Conservation (phyloP, 768 basidiomycete species). For the Rhizopogon vesiculosus region DNA sequence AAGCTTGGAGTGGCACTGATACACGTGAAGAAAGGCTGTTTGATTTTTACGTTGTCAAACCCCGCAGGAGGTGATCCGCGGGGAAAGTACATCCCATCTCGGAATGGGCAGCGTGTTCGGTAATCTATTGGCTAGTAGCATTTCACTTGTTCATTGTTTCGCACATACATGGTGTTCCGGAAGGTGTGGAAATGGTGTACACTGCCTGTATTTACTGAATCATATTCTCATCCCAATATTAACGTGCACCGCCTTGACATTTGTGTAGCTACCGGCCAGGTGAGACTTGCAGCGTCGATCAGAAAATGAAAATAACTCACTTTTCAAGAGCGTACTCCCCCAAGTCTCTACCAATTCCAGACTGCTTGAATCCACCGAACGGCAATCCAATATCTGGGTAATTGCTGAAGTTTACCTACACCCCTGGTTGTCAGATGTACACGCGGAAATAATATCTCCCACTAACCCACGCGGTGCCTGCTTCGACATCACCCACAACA, state of each 20-base stretch:
- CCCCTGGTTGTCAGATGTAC: constrained; percentile 29
- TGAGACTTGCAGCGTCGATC: constrained; percentile 45
- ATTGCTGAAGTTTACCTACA: constrained; percentile 61
- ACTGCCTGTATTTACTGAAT: constrained; percentile 1
- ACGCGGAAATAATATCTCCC: not conserved
- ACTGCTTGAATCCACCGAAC: constrained; percentile 85
- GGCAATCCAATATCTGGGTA: constrained; percentile 41
- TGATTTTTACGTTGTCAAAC: not conserved
- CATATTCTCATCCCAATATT: constrained; percentile 36
- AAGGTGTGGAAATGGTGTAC: not conserved
- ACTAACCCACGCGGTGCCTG: constrained; percentile 74
- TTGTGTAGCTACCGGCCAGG: constrained; percentile 38
- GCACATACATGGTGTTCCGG: not conserved
- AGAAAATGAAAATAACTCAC: constrained; percentile 19
- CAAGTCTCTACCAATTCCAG: constrained; percentile 75
- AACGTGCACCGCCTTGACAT: constrained; percentile 60
- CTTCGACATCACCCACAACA: constrained; percentile 69
- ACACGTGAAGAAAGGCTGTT: not conserved
- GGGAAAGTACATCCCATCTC: not conserved
- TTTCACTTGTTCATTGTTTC: not conserved
- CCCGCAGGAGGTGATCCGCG: not conserved
- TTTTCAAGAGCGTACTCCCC: constrained; percentile 68
- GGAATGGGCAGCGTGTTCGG: not conserved
- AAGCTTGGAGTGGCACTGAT: not conserved
- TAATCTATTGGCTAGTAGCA: not conserved